Conservation (phyloP, 441 rosid genomes). For the Pelargonium exstipulatum region DNA sequence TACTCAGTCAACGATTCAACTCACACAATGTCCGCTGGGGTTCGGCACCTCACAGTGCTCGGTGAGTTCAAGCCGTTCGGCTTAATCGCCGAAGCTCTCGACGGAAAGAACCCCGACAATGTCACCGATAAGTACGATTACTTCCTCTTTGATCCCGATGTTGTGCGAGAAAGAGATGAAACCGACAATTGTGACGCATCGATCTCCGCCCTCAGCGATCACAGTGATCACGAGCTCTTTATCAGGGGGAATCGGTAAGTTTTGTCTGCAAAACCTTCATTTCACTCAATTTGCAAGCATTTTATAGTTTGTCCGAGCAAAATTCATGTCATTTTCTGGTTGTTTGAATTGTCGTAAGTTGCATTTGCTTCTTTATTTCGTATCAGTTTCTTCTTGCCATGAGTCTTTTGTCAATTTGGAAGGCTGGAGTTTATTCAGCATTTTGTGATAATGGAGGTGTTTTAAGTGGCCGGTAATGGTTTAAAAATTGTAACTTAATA, state of each 20-base stretch:
- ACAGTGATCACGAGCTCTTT: conserved; percentile 80
- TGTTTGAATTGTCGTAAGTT: background rate
- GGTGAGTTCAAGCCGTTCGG: conserved; percentile 98
- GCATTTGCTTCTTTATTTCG: background rate
- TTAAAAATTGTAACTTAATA: background rate
- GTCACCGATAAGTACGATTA: conserved; percentile 56
- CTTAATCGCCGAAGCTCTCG: conserved; percentile 77
- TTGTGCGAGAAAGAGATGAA: conserved; percentile 43
- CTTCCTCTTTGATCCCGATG: conserved; percentile 67
- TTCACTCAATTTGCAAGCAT: background rate
- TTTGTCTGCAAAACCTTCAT: background rate
- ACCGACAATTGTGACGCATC: conserved; percentile 32
- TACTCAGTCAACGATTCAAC: conserved; percentile 1
- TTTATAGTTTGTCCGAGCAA: background rate
- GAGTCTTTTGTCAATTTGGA: background rate
- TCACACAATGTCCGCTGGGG: conserved; percentile 48
- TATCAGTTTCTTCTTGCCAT: background rate
- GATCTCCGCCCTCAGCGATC: conserved; percentile 32
- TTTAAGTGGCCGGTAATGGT: background rate
- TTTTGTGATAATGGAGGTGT: background rate
- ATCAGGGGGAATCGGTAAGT: conserved; percentile 67
- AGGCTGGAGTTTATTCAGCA: background rate
- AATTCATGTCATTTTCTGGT: background rate
- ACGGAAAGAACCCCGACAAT: conserved; percentile 49
- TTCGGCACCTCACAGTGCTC: conserved; percentile 63